A percentile compares a stretch with the other conserved stretches of the same genome.
These are phyloP conservation scores for Aquilaria sinensis DNA, from an alignment of 345 rosid species.

Conservation along the genomic window DNA sequence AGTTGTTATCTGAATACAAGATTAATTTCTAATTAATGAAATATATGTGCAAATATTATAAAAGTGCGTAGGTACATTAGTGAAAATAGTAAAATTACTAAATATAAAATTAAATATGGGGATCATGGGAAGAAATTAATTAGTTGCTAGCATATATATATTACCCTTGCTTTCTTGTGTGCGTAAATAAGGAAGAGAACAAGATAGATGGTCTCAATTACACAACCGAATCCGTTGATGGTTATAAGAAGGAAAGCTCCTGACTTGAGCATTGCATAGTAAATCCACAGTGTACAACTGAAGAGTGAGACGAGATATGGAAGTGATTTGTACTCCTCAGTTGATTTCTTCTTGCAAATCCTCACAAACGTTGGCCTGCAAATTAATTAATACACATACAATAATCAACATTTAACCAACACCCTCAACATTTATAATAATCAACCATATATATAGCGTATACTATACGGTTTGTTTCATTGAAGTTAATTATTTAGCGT, in stretches of 20 bases:
- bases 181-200: conserved; percentile 42
- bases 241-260: conserved; percentile 58
- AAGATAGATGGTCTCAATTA: conserved; percentile 54
- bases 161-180: conserved; percentile 46
- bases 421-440: too few relatives aligned
- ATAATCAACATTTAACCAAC: too few relatives aligned
- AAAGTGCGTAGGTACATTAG: too few relatives aligned
- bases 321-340: conserved; percentile 56
- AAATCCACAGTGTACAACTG: conserved; percentile 57
- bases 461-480: too few relatives aligned
- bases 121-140: conserved; percentile 17
- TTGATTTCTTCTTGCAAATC: conserved; percentile 53
- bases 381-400: not conserved
- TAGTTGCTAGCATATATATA: conserved; percentile 12
- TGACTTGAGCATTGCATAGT: conserved; percentile 46
- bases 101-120: conserved; percentile 3
- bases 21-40: not conserved
- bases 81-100: too few relatives aligned
- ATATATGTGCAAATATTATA: too few relatives aligned
- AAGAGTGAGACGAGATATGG: conserved; percentile 52
- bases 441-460: too few relatives aligned
- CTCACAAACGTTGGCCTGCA: conserved; percentile 58
- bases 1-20: conserved; percentile 33
- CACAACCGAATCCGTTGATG: conserved; percentile 48
- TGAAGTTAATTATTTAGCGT: too few relatives aligned